Evolutionary conservation across 306 rosid genomes (phyloP), one percentile per base, ranked within the genome.

Genomic region (Notholithocarpus densiflorus): DNA sequence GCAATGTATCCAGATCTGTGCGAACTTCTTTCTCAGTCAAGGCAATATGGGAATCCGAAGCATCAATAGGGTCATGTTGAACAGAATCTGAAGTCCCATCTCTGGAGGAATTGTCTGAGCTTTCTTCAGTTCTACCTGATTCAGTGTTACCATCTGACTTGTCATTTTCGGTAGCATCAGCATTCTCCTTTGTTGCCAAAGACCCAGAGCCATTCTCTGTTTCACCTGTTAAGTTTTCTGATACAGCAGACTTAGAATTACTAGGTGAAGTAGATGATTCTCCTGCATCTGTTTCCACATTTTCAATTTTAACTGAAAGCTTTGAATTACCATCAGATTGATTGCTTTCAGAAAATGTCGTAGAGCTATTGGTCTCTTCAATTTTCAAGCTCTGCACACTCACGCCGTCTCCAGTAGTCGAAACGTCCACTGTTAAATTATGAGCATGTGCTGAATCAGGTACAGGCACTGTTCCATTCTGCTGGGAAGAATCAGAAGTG

Each of bases 51-150:
- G 85, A 81, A 80, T 95, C 99, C 2, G 84, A 83, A 54, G 88
- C 81, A 89, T 90, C 98, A 40, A 91, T 86, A 3, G 86, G 89
- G 64, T 96, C 96, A 17, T 83, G 89, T 56, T 89, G 92, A 83
- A 80, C 76, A 32, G 72, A 66, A 56, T 88, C 87, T 45, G 65
- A 74, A 23, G 70, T 64, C 27, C 75, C 89, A 32, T 80, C 82
- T 68, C 79, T 77, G 45, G 85, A 76, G 61, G 82, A 81, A 73
- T 77, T 24, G 55, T 84, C 87, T 6, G 87, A 81, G 64, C 73
- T 77, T 57, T 83, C 81, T 23, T 82, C 78, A 1, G 61, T 75
- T 82, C 72, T 81, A 72, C 73, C 78, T 2, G 82, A 72, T 56
- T 87, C 85, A 17, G 70, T 53, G 23, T 76, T 66, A 52, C 72